Base-by-base conservation (phyloP, 169 alveolate species). In the Plasmodium relictum region DNA sequence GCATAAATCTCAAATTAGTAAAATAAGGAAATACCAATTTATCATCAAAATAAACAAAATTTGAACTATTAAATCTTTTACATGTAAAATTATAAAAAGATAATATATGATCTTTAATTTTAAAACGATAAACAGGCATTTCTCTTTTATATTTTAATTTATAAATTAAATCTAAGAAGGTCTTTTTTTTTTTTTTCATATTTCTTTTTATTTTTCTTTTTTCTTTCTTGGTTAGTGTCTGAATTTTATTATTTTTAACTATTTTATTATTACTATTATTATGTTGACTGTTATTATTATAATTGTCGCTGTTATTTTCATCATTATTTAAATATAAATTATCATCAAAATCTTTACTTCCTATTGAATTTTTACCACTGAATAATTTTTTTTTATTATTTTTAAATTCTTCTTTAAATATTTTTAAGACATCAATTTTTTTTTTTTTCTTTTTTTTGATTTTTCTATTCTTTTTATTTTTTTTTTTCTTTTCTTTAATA, bases 81-180 rank as follows among this genome's bases (percentile, higher is more conserved):
- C 44, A 80, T 9, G 66, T n/a, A 48, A 63, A 52, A 52, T 42
- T 80, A 54, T 59, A 65, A 56, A 63, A 48, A 7, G 59, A 62
- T 52, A 44, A 24, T 20, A 80, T 31, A n/a, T 80, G 90, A 37
- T 80, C 90, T 48, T 31, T 10, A 7, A 80, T 7, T 58, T 39
- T 65, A 58, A 80, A 66, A 16, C 50, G 78, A 66, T 80, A 80
- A 31, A 80, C 66, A 9, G 90, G 90, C 26, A 80, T 63, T 24
- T 80, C 68, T 59, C 90, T 80, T 66, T 80, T 80, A 44, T 80
- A 80, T 22, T 80, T 80, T 24, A 80, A 24, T 26, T 80, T 80
- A 26, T 59, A 66, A 31, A 80, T 80, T 14, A 80, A 66, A 37
- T 50, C 66, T 8, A 37, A 22, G 61, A 42, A 80, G 66, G 42